These are phyloP conservation scores for Heliocybe sulcata DNA, from an alignment of 1,284 basidiomycete species.

Conservation along the genomic window DNA sequence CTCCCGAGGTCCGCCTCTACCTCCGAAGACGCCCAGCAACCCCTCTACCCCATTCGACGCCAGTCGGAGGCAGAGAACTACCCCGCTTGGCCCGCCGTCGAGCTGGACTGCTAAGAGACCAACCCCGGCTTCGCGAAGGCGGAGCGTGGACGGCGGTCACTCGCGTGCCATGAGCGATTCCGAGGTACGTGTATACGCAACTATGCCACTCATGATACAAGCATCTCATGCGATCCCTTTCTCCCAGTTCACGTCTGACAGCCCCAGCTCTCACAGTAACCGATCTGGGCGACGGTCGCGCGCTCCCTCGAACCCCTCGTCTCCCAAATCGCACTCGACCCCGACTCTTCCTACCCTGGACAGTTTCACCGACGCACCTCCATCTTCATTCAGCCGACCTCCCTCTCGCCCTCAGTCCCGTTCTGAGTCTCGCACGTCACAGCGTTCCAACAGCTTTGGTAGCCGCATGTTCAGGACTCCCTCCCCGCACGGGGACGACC, in stretches of 20 bases:
- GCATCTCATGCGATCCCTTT: neutral
- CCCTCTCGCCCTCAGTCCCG: conserved; percentile 54
- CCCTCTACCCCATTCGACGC: conserved; percentile 57
- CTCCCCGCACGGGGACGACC: conserved; percentile 11
- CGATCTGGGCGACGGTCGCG: conserved; percentile 33
- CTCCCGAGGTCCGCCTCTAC: conserved; percentile 23
- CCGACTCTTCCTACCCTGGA: conserved; percentile 12
- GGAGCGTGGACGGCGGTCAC: conserved; percentile 57
- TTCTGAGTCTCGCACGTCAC: conserved; percentile 22
- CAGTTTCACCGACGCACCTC: conserved; percentile 29
- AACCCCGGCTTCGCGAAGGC: conserved; percentile 50
- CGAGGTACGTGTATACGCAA: conserved; percentile 38
- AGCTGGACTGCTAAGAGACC: conserved; percentile 62
- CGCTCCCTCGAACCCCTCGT: conserved; percentile 60
- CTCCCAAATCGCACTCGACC: conserved; percentile 31
- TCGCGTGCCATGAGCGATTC: conserved; percentile 49
- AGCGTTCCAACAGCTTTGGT: neutral
- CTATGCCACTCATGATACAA: neutral
- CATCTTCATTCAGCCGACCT: conserved; percentile 39
- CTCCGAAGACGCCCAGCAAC: conserved; percentile 37
- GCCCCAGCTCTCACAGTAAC: conserved; percentile 33
- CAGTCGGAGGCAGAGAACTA: conserved; percentile 53
- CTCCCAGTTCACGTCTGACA: conserved; percentile 5
- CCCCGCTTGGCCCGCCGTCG: conserved; percentile 58
- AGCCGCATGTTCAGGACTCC: conserved; percentile 11